Conservation (phyloP, 805 yeast genomes). For the Wickerhamomyces pijperi region DNA sequence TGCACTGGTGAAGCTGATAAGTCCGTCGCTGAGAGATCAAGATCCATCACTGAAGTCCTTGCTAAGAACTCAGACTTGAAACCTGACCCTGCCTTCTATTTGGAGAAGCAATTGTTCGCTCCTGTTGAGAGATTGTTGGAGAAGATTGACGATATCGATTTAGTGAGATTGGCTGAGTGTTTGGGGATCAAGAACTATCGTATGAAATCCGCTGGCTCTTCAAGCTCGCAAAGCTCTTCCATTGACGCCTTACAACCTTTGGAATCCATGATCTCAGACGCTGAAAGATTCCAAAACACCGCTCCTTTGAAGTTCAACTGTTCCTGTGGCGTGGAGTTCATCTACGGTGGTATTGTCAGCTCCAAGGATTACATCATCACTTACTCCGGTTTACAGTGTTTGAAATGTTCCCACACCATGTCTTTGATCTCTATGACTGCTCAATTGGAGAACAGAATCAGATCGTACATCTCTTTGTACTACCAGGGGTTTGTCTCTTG, state of each 20-base stretch:
- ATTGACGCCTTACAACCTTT: constrained; percentile 50
- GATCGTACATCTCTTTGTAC: constrained; percentile 61
- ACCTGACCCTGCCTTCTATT: constrained; percentile 71
- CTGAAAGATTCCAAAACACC: constrained; percentile 68
- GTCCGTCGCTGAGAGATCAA: constrained; percentile 69
- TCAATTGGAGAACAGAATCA: constrained; percentile 65
- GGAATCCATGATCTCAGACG: constrained; percentile 71
- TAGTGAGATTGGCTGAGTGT: constrained; percentile 61
- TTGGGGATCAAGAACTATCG: constrained; percentile 65
- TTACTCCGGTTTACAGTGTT: constrained; percentile 63
- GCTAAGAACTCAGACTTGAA: constrained; percentile 34
- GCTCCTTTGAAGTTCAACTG: constrained; percentile 49
- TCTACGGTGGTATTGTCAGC: constrained; percentile 64
- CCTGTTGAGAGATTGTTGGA: constrained; percentile 85
- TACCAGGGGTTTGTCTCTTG: constrained; percentile 83
- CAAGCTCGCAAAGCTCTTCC: constrained; percentile 3
- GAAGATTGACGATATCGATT: constrained; percentile 78
- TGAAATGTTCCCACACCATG: constrained; percentile 42
- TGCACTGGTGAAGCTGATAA: constrained; percentile 36
- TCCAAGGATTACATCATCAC: constrained; percentile 52
- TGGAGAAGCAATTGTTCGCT: constrained; percentile 81
- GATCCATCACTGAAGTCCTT: constrained; percentile 67
- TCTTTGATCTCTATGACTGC: constrained; percentile 45
- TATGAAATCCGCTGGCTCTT: constrained; percentile 20
- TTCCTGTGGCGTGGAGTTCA: constrained; percentile 45